Conservation (phyloP, 192 early-diverging fungal genomes). For the Coemansia sp. region DNA sequence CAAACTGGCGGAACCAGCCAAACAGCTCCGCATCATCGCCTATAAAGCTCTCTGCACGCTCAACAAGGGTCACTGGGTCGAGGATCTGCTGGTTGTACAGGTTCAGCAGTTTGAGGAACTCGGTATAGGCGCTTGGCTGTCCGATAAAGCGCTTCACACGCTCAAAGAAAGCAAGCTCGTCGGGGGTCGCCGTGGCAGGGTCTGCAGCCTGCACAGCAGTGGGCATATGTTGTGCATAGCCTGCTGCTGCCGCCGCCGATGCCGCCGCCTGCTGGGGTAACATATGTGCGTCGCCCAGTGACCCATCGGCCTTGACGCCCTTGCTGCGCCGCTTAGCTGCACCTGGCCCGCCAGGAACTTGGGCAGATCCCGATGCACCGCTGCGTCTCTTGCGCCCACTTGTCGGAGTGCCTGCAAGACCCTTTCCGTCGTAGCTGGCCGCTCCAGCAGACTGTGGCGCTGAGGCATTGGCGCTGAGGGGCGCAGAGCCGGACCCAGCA, state of each 20-base stretch:
- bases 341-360: conserved; percentile 15
- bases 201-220: conserved; percentile 13
- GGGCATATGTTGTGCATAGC: conserved; percentile 13
- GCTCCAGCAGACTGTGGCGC: conserved; percentile 13
- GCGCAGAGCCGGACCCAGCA: too few species aligned
- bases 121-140: conserved; percentile 86
- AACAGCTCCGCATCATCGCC: conserved; percentile 79
- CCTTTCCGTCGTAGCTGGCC: conserved; percentile 14
- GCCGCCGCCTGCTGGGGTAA: not conserved
- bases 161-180: conserved; percentile 95
- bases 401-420: conserved; percentile 10
- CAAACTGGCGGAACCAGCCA: conserved; percentile 87
- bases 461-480: too few species aligned
- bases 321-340: conserved; percentile 44
- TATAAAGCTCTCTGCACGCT: conserved; percentile 83
- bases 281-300: not conserved
- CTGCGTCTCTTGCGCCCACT: conserved; percentile 36
- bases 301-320: conserved; percentile 17
- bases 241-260: not conserved
- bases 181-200: conserved; percentile 52
- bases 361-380: conserved; percentile 20
- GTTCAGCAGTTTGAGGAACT: conserved; percentile 95
- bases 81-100: conserved; percentile 93
- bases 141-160: conserved; percentile 80
- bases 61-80: conserved; percentile 76